phyloP scores from a whole-genome alignment of 768 basidiomycete genomes.

The Mycena floridula region DNA sequence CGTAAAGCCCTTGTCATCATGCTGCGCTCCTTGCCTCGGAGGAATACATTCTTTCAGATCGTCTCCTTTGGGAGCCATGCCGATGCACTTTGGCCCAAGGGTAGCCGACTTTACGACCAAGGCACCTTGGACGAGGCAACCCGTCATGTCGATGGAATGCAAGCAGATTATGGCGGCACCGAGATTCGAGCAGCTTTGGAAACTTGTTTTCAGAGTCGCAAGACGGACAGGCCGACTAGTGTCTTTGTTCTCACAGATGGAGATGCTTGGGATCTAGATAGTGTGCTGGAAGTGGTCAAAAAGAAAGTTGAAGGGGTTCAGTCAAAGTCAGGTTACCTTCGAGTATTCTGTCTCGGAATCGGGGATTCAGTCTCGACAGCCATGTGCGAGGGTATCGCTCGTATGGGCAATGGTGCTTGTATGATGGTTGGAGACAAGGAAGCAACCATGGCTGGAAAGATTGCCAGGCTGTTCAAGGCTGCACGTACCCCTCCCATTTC shows the following conservation, averaged over 20 bases:
- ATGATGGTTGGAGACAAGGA: constrained; percentile 23
- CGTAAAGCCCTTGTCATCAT: too few relatives aligned
- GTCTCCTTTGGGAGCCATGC: too few relatives aligned
- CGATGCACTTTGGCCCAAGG: too few relatives aligned
- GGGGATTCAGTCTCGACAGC: constrained; percentile 43
- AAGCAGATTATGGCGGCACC: constrained; percentile 44
- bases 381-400: too few relatives aligned
- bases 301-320: constrained; percentile 25
- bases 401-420: constrained; percentile 52
- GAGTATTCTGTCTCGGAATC: constrained; percentile 56
- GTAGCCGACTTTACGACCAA: constrained; percentile 27
- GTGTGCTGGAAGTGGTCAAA: constrained; percentile 15
- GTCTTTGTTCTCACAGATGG: constrained; percentile 61
- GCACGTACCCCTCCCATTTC: too few relatives aligned
- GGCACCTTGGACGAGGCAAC: constrained; percentile 28
- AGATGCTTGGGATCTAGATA: constrained; percentile 23
- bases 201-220: constrained; percentile 28
- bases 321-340: constrained; percentile 26
- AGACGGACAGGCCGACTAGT: constrained; percentile 30
- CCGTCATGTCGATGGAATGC: constrained; percentile 30
- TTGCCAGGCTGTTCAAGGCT: too few relatives aligned
- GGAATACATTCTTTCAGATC: too few relatives aligned
- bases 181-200: constrained; percentile 37
- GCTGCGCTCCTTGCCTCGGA: too few relatives aligned
- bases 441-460: too few relatives aligned